Conservation (phyloP, 208 protist genomes). For the Crithidia mellificae region DNA sequence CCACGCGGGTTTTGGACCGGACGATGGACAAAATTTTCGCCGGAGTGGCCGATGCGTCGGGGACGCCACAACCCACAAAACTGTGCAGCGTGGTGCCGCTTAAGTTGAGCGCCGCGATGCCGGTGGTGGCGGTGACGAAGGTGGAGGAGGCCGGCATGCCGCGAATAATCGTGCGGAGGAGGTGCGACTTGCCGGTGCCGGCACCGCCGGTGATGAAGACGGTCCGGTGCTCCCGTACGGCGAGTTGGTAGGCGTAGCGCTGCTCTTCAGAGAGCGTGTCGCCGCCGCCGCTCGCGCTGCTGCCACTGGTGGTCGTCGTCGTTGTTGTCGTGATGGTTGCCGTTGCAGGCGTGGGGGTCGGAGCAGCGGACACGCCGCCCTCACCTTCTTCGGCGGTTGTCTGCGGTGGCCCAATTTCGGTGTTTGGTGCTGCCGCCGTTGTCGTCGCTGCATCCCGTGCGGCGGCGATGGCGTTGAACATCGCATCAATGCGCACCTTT, state of each 20-base stretch:
- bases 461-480: not conserved
- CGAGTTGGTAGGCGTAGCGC: conserved; percentile 43
- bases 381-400: not conserved
- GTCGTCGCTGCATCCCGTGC: not conserved
- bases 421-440: not conserved
- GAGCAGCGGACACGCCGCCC: not conserved
- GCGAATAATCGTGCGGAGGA: conserved; percentile 75
- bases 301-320: no score
- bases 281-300: not conserved
- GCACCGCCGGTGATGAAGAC: conserved; percentile 88
- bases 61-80: conserved; percentile 77
- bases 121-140: conserved; percentile 86
- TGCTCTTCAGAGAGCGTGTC: conserved; percentile 67
- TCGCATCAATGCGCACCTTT: not conserved
- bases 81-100: conserved; percentile 87
- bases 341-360: no score
- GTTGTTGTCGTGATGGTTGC: no score
- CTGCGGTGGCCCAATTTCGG: not conserved
- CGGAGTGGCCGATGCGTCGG: conserved; percentile 26
- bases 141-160: conserved; percentile 47
- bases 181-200: conserved; percentile 88
- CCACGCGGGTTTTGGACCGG: conserved; percentile 21
- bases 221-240: conserved; percentile 45
- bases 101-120: conserved; percentile 86
- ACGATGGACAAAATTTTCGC: conserved; percentile 42